A percentile compares a stretch with the other conserved stretches of the same genome.
Evolutionary conservation across 768 basidiomycete genomes (phyloP).

Genomic region (Tricholoma terreum): DNA sequence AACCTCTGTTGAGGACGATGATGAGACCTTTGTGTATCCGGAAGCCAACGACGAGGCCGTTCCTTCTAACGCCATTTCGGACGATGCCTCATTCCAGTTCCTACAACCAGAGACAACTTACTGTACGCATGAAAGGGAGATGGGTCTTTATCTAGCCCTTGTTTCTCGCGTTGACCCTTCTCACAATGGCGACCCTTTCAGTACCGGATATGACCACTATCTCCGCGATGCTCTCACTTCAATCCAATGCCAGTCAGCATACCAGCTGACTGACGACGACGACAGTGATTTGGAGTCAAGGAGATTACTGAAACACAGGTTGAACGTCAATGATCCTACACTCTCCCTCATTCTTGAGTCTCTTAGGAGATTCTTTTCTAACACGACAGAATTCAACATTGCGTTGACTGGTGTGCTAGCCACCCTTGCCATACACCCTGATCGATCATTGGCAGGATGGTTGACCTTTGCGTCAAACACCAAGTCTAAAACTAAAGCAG

Average conservation of each 20-base stretch:
- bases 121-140: conserved; percentile 81
- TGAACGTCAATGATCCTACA: conserved; percentile 76
- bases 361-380: conserved; percentile 77
- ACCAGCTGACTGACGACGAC: conserved; percentile 42
- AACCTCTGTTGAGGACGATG: conserved; percentile 48
- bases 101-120: conserved; percentile 69
- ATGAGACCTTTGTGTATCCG: conserved; percentile 45
- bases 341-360: conserved; percentile 67
- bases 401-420: conserved; percentile 82
- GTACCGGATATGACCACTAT: conserved; percentile 84
- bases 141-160: conserved; percentile 73
- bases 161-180: conserved; percentile 76
- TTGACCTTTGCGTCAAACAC: conserved; percentile 64
- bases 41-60: conserved; percentile 29
- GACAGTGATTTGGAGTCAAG: conserved; percentile 34
- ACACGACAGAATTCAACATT: conserved; percentile 84
- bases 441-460: conserved; percentile 88
- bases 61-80: conserved; percentile 5
- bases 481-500: conserved; percentile 15
- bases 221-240: conserved; percentile 68
- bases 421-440: conserved; percentile 78
- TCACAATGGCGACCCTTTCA: conserved; percentile 68
- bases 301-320: conserved; percentile 61
- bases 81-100: conserved; percentile 37
- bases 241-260: conserved; percentile 65